Evolutionary conservation across 306 rosid genomes (phyloP), one percentile per base, ranked within the genome.

Genomic region (Heteromeles arbutifolia): DNA sequence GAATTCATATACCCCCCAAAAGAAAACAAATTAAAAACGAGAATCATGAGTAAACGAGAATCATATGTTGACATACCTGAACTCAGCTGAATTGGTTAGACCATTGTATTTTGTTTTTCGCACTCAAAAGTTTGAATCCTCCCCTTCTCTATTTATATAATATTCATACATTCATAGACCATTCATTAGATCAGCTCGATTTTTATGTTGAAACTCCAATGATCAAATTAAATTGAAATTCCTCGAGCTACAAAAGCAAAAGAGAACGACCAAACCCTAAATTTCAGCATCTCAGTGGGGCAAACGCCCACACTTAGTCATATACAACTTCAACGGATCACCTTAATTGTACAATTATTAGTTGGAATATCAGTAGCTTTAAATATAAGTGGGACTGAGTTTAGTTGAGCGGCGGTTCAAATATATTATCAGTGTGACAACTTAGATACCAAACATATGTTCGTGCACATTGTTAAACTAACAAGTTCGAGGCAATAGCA

Each of bases 381-480:
- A 22, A 65, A 44, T 61, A 83, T 62, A 79, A 74, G 84, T 78
- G 65, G 78, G 70, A 15, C 74, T 61, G 45, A 9, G 25, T 78
- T 67, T 74, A 29, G 79, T 71, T 67, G 58, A 80, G 41, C 29
- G 43, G 65, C 64, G 54, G 70, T 58, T 65, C 39, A 54, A 8
- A 57, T 21, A 73, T 73, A 70, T 56, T 73, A 37, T 79, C 44
- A 52, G 17, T 25, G 17, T n/a, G 67, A 26, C 45, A 22, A 17
- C 5, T 26, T 52, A 53, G 44, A 39, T 54, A 24, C 41, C 61
- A 31, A 73, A 37, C 22, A 29, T 43, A 10, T 7, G 17, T 41
- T 5, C 28, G 29, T 44, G 69, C 28, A 4, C 65, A 57, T 56
- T 77, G 12, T 58, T 50, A 69, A 77, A 17, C 59, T 4, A 3